Conservation (phyloP, 2,329 filamentous ascomycete species). For the Verticillium nubilum region DNA sequence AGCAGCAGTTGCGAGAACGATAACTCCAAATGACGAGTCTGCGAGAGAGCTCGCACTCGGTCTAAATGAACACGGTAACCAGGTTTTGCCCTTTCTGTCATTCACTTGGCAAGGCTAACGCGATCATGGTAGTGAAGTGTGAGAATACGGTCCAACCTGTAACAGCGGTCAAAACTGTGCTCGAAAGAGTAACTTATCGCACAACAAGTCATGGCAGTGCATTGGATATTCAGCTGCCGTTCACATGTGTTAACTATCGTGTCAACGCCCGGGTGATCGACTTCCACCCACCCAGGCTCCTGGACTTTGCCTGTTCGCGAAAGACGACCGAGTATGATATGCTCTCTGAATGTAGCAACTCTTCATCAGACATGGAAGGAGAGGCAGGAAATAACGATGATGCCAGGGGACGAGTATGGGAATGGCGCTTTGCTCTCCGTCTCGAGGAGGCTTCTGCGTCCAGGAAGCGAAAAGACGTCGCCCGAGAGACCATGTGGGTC, state of each 20-base stretch:
- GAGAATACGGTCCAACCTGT: conserved; percentile 32
- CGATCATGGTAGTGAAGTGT: conserved; percentile 34
- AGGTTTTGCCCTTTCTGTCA: background rate
- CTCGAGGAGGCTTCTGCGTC: conserved; percentile 61
- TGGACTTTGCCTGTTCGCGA: conserved; percentile 60
- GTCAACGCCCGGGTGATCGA: conserved; percentile 73
- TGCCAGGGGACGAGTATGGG: conserved; percentile 49
- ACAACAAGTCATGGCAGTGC: conserved; percentile 34
- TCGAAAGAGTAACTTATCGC: conserved; percentile 31
- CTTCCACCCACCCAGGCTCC: conserved; percentile 64
- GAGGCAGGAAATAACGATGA: conserved; percentile 16
- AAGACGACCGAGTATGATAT: conserved; percentile 40
- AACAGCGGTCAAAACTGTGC: conserved; percentile 31
- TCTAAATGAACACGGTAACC: conserved; percentile 25
- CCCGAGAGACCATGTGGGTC: conserved; percentile 51
- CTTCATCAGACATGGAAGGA: conserved; percentile 11
- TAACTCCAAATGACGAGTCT: conserved; percentile 16
- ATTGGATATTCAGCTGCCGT: conserved; percentile 52
- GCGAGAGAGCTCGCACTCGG: conserved; percentile 19
- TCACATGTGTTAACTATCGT: conserved; percentile 68
- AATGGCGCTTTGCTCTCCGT: conserved; percentile 78
- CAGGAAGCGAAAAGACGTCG: conserved; percentile 2
- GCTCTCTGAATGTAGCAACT: conserved; percentile 35
- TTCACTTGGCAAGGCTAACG: conserved; percentile 5
- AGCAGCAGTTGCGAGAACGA: background rate